Base-by-base conservation (phyloP, 176 grass and related monocot genomes). In the Lolium rigidum region DNA sequence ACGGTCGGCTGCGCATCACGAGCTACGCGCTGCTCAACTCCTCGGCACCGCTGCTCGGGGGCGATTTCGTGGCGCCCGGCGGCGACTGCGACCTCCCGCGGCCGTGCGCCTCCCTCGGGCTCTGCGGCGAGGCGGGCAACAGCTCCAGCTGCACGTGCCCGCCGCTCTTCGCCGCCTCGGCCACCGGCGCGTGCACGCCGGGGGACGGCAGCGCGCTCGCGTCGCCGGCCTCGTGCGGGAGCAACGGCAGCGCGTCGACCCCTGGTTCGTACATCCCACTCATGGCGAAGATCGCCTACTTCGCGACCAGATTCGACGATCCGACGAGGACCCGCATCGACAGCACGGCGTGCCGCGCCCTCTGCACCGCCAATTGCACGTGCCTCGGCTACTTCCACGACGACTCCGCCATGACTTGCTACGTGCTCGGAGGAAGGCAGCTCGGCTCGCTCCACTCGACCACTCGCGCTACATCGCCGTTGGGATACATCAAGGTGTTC, bases 311-410 rank as follows among this genome's bases (percentile, higher is more conserved):
- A 57, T 98, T 87, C 65, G 70, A 84, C 68, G 20, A 71, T 3
- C 89, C 88, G 1, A 50, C 83, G 21, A 89, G 61, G 10, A 78
- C 77, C 64, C 90, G 93, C 66, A 37, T 64, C 12, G 56, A 67
- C 48, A 54, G 47, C 10, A 67, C 86, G 13, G 77, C 58, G 0
- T 98, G 96, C 84, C 90, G 76, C 20, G 86, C 46, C 56, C 90
- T 91, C 52, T 98, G 96, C 87, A 85, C 91, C 15, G 85, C 71
- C 13, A 95, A 85, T 49, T 98, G 93, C 78, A 82, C 86, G 2
- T 98, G 96, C 70, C 66, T 90, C 11, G 88, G 88, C 44, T 98
- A 86, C 88, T 94, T 95, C 83, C 85, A 93, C 22, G 87, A 90
- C 73, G 89, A 3, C 20, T 84, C 91, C 55, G 84, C 93, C 69